These are phyloP conservation scores for Oryza coarctata DNA, from an alignment of 176 grass and related monocot species.

Conservation along the genomic window DNA sequence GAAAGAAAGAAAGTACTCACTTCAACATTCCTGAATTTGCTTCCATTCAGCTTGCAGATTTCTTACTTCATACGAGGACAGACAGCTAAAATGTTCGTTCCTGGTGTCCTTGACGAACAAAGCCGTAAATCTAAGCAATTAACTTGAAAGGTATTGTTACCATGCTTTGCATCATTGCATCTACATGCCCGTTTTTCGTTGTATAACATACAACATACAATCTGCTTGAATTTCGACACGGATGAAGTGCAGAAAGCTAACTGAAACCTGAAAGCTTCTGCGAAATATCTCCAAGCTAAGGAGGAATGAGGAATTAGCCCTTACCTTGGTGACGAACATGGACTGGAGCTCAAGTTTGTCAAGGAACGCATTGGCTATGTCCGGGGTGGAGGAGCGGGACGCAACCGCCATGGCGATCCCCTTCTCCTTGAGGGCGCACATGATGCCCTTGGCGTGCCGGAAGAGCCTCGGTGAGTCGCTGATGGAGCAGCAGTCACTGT, in stretches of 20 bases:
- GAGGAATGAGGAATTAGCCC: neutral
- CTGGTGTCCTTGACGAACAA: too few relatives aligned
- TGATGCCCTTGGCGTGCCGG: constrained; percentile 77
- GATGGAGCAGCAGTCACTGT: constrained; percentile 84
- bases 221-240: too few relatives aligned
- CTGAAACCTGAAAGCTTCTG: neutral
- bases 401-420: constrained; percentile 79
- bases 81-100: too few relatives aligned
- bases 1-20: neutral
- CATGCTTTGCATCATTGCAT: too few relatives aligned
- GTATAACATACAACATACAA: too few relatives aligned
- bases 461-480: constrained; percentile 71
- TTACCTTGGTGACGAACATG: constrained; percentile 74
- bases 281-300: neutral
- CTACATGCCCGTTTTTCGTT: too few relatives aligned
- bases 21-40: neutral
- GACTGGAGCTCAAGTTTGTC: constrained; percentile 72
- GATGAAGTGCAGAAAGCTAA: neutral
- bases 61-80: neutral
- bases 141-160: too few relatives aligned
- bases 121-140: too few relatives aligned
- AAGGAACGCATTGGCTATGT: constrained; percentile 79
- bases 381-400: constrained; percentile 73
- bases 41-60: neutral
- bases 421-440: constrained; percentile 90